Percentiles rank a stretch among this genome's conserved stretches.
Evolutionary conservation across 2,329 filamentous ascomycete genomes (phyloP).

Genomic region (Passalora sequoiae): DNA sequence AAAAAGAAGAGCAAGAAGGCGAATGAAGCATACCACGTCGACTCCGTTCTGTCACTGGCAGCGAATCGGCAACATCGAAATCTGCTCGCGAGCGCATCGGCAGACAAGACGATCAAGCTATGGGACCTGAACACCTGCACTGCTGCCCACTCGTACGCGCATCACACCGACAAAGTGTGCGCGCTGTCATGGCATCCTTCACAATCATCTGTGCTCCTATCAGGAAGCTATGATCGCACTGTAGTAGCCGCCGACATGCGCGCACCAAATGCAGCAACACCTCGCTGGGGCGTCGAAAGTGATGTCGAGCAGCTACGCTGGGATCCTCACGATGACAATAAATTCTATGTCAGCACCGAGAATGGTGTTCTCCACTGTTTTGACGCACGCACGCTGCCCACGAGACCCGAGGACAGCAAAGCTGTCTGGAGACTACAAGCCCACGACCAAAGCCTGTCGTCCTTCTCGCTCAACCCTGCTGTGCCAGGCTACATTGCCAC

Average conservation of each 20-base stretch:
- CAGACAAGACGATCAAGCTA: slow-evolving; percentile 94
- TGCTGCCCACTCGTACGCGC: slow-evolving; percentile 90
- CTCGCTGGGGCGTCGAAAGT: slow-evolving; percentile 88
- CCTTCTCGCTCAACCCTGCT: slow-evolving; percentile 83
- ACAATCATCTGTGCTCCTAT: slow-evolving; percentile 82
- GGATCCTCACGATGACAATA: slow-evolving; percentile 89
- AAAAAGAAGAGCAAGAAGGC: slow-evolving; percentile 85
- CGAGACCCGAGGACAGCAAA: slow-evolving; percentile 69
- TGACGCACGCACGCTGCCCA: slow-evolving; percentile 72
- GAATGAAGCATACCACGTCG: slow-evolving; percentile 89
- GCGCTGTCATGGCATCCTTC: slow-evolving; percentile 87
- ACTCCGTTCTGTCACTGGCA: slow-evolving; percentile 83
- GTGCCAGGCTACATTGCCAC: slow-evolving; percentile 93
- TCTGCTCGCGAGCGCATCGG: slow-evolving; percentile 87
- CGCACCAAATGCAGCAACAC: slow-evolving; percentile 73
- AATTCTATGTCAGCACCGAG: slow-evolving; percentile 90
- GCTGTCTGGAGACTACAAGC: slow-evolving; percentile 92
- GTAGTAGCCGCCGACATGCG: slow-evolving; percentile 95
- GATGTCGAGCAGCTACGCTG: slow-evolving; percentile 90
- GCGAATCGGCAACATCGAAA: slow-evolving; percentile 93
- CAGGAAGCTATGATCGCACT: slow-evolving; percentile 91
- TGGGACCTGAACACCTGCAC: slow-evolving; percentile 92
- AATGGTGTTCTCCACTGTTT: slow-evolving; percentile 88
- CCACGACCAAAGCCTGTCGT: slow-evolving; percentile 84
- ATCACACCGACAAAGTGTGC: slow-evolving; percentile 98